phyloP scores from a whole-genome alignment of 495 filamentous ascomycete species.

The Aspergillus homomorphus region DNA sequence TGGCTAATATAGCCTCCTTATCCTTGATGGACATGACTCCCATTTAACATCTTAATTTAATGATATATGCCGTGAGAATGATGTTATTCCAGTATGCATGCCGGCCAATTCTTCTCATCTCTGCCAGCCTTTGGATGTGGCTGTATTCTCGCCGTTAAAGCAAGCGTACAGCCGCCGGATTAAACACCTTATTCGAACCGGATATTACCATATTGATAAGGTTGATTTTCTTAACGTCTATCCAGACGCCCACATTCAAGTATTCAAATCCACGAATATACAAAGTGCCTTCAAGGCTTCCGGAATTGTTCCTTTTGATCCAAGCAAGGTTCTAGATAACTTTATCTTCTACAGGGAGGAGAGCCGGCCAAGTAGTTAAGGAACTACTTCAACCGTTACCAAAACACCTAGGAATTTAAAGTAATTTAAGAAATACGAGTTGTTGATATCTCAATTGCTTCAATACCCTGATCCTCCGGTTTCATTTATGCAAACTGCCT shows the following conservation, averaged over 20 bases:
- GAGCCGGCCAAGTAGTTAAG: not conserved
- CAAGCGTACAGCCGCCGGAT: conserved; percentile 6
- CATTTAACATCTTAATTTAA: conserved; percentile 25
- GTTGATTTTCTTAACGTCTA: conserved; percentile 16
- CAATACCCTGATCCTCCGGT: not conserved
- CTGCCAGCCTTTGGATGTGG: conserved; percentile 7
- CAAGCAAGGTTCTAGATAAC: conserved; percentile 8
- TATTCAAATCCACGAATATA: conserved; percentile 14
- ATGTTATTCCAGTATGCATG: conserved; percentile 28
- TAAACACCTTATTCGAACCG: conserved; percentile 9
- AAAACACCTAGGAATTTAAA: not conserved
- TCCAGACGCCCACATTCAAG: conserved; percentile 7
- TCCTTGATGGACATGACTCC: conserved; percentile 22
- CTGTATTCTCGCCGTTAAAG: conserved; percentile 9
- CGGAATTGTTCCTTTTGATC: conserved; percentile 7
- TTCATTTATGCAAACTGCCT: not conserved
- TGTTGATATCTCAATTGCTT: not conserved
- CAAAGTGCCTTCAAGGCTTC: conserved; percentile 14
- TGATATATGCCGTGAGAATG: conserved; percentile 18
- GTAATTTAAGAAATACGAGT: too few species aligned
- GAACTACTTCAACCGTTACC: not conserved
- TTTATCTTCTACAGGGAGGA: conserved; percentile 4
- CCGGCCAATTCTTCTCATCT: conserved; percentile 24
- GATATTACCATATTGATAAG: conserved; percentile 19
- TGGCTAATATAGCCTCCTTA: conserved; percentile 1